phyloP scores from a whole-genome alignment of 306 rosid species.

The Urtica urens region DNA sequence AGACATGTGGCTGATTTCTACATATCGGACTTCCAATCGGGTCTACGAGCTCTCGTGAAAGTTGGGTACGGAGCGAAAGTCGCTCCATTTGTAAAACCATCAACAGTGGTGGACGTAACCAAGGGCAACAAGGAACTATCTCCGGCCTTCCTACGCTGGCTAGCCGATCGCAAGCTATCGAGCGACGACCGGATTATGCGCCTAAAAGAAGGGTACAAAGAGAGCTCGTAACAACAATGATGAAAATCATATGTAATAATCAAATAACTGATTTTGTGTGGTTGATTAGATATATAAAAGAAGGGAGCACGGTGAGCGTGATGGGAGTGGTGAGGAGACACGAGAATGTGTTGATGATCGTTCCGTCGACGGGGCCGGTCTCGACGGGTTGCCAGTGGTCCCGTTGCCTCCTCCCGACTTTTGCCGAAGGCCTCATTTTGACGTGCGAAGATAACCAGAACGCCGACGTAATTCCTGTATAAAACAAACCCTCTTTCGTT shows the following conservation, averaged over 20 bases:
- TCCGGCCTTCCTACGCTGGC: constrained; percentile 80
- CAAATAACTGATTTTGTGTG: too few species aligned
- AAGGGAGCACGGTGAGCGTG: constrained; percentile 94
- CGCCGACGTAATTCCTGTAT: constrained; percentile 77
- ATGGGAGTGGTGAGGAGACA: constrained; percentile 91
- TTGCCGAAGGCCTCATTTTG: constrained; percentile 69
- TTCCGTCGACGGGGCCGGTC: constrained; percentile 65
- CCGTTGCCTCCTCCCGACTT: constrained; percentile 79
- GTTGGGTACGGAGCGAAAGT: constrained; percentile 93
- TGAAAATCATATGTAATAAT: too few species aligned
- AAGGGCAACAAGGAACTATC: constrained; percentile 75
- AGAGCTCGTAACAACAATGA: too few species aligned
- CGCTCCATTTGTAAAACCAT: constrained; percentile 76
- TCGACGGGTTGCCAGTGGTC: constrained; percentile 86
- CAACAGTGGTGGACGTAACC: constrained; percentile 58
- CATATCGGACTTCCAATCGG: constrained; percentile 90
- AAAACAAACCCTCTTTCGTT: constrained; percentile 16
- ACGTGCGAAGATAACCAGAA: constrained; percentile 74
- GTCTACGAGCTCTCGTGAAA: constrained; percentile 90
- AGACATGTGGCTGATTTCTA: constrained; percentile 81
- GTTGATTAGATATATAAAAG: constrained; percentile 65
- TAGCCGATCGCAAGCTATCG: constrained; percentile 81
- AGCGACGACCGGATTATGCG: constrained; percentile 71
- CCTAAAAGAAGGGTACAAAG: constrained; percentile 99
- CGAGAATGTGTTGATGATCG: constrained; percentile 86